These are phyloP conservation scores for Colletotrichum cordylinicola DNA, from an alignment of 2,329 filamentous ascomycete genomes.

Conservation along the genomic window DNA sequence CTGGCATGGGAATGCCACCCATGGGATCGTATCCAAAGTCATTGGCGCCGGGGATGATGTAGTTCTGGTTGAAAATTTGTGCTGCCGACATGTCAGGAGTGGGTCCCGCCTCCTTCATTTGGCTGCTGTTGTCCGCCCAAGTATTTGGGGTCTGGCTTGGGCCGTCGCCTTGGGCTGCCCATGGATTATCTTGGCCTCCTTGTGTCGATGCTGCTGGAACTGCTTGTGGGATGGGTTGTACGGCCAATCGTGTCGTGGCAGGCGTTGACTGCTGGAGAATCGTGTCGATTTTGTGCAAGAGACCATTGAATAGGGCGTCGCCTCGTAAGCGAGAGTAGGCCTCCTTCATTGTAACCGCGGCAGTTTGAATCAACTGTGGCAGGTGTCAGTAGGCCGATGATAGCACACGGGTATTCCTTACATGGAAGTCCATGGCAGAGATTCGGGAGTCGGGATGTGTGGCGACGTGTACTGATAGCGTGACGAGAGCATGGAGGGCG, in stretches of 20 bases:
- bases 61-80: not conserved
- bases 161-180: not conserved
- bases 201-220: not conserved
- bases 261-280: not conserved
- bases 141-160: not conserved
- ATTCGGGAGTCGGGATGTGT: constrained; percentile 10
- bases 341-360: not conserved
- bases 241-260: not conserved
- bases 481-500: not conserved
- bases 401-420: not conserved
- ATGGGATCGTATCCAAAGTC: not conserved
- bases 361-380: not conserved
- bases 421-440: constrained; percentile 14
- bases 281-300: constrained; percentile 3
- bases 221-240: not conserved
- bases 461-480: not conserved
- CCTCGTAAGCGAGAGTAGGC: not conserved
- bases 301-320: not conserved
- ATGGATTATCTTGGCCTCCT: not conserved
- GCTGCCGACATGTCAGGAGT: not conserved
- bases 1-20: not conserved
- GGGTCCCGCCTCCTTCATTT: not conserved
- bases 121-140: not conserved
- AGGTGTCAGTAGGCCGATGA: not conserved
- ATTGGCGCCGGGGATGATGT: not conserved